A percentile compares a stretch with the other conserved stretches of the same genome.
phyloP scores from a whole-genome alignment of 805 yeast species.

The Metschnikowia santaceciliae region DNA sequence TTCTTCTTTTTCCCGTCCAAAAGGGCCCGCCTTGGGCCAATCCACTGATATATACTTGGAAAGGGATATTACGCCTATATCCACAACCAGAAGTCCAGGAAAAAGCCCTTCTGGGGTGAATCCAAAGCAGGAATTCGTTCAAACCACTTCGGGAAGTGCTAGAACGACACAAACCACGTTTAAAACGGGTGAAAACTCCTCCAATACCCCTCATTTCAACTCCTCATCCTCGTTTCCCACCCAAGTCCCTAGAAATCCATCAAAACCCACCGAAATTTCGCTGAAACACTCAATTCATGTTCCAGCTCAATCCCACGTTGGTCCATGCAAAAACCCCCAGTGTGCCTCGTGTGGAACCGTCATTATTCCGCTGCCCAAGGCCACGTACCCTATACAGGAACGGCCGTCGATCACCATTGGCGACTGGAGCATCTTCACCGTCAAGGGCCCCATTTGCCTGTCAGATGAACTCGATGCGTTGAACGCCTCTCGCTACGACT shows the following conservation, averaged over 20 bases:
- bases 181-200: no score
- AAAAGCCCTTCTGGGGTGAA: no score
- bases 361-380: constrained; percentile 73
- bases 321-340: constrained; percentile 39
- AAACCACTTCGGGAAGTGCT: no score
- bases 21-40: not conserved
- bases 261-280: not conserved
- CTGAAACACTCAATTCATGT: constrained; percentile 21
- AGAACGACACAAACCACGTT: no score
- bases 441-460: constrained; percentile 72
- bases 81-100: no score
- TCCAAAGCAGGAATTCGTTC: no score
- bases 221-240: no score
- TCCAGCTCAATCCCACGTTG: constrained; percentile 42
- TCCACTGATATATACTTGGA: no score
- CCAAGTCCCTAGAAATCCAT: not conserved
- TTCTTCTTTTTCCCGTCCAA: not conserved
- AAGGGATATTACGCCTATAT: no score
- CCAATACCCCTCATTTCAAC: no score
- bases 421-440: constrained; percentile 74
- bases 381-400: constrained; percentile 60
- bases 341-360: constrained; percentile 68
- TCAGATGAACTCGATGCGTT: constrained; percentile 68
- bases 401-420: constrained; percentile 65
- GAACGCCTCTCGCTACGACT: constrained; percentile 53